These are phyloP conservation scores for Harringtonia aguacate DNA, from an alignment of 2,329 filamentous ascomycete genomes.

Conservation along the genomic window DNA sequence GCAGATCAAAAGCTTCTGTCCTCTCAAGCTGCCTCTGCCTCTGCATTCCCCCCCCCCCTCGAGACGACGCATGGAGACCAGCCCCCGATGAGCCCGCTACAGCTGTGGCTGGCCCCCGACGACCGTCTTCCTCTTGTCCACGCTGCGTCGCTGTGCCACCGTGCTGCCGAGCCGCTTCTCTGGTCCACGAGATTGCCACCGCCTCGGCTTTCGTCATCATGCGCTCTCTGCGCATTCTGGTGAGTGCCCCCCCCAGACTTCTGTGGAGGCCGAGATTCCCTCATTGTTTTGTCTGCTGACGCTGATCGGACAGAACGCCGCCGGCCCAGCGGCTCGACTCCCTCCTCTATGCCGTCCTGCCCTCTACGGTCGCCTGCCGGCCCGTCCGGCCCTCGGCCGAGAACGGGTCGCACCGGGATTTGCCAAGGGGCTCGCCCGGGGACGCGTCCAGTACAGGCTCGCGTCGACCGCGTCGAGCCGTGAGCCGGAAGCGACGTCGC, in stretches of 20 bases:
- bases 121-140: background rate
- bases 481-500: background rate
- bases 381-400: background rate
- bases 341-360: too few species aligned
- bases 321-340: too few species aligned
- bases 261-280: too few species aligned
- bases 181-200: background rate
- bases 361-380: too few species aligned
- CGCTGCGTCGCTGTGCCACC: background rate
- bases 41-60: background rate
- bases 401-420: background rate
- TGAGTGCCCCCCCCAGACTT: too few species aligned
- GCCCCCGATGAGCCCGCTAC: constrained; percentile 4
- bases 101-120: constrained; percentile 7
- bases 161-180: background rate
- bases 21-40: constrained; percentile 1
- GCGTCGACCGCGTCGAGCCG: background rate
- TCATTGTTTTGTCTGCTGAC: too few species aligned
- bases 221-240: too few species aligned
- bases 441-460: background rate
- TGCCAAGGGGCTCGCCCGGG: too few species aligned
- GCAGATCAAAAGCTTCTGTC: background rate
- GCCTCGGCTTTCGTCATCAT: too few species aligned
- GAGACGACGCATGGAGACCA: constrained; percentile 8
- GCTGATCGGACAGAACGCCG: too few species aligned